Conservation (phyloP, 805 yeast genomes). For the Teunomyces gatunensis region DNA sequence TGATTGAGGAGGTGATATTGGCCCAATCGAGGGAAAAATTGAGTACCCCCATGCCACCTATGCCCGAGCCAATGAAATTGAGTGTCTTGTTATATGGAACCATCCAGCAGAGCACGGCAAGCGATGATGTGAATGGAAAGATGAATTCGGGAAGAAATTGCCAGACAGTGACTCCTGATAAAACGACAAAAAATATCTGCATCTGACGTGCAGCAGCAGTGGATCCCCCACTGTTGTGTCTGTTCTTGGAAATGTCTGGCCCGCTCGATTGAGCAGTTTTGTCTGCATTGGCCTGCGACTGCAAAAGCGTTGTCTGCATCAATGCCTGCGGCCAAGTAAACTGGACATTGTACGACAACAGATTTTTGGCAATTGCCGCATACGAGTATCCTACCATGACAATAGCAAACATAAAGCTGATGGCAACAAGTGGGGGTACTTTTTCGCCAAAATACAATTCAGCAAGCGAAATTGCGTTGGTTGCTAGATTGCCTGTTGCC, state of each 20-base stretch:
- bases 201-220: constrained; percentile 22
- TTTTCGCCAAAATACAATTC: constrained; percentile 41
- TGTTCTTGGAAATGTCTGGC: constrained; percentile 8
- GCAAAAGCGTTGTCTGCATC: constrained; percentile 49
- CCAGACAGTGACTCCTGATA: constrained; percentile 40
- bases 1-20: constrained; percentile 48
- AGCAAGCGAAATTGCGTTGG: constrained; percentile 46
- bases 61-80: constrained; percentile 50
- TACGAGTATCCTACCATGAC: constrained; percentile 54
- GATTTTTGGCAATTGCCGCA: constrained; percentile 47
- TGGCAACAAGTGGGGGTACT: constrained; percentile 36
- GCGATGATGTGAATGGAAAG: constrained; percentile 48
- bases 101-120: constrained; percentile 49
- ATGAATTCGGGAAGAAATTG: constrained; percentile 48
- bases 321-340: constrained; percentile 49
- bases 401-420: constrained; percentile 49
- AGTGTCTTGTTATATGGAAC: constrained; percentile 41
- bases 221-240: too few species aligned
- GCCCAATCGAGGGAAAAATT: constrained; percentile 53
- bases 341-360: constrained; percentile 47
- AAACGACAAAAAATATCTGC: constrained; percentile 36
- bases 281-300: constrained; percentile 23
- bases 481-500: constrained; percentile 52
- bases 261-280: neutral
- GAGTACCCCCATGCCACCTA: constrained; percentile 51